phyloP scores from a whole-genome alignment of 768 basidiomycete genomes.

The Mycena rebaudengoi region DNA sequence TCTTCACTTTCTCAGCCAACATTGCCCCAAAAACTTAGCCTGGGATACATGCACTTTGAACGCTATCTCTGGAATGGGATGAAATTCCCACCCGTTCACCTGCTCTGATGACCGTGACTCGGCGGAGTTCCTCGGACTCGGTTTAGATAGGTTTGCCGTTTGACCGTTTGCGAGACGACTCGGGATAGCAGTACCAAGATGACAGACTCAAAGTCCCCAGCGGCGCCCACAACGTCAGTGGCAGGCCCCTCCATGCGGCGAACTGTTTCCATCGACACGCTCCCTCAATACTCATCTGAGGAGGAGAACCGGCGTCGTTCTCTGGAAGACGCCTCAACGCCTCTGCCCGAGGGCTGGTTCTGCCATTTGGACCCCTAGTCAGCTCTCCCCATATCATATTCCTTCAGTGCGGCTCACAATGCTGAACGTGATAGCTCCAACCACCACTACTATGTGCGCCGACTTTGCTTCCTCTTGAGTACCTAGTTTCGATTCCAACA shows the following conservation, averaged over 20 bases:
- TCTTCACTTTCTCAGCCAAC: no score
- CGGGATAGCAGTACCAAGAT: no score
- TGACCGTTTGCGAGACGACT: no score
- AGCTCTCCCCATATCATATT: not conserved
- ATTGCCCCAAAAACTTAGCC: no score
- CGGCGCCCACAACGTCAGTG: not conserved
- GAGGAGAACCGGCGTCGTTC: constrained; percentile 19
- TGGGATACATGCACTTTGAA: no score
- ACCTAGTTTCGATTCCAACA: no score
- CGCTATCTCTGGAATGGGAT: no score
- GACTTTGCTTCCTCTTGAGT: not conserved
- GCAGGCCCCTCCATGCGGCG: constrained; percentile 5
- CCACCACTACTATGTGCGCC: constrained; percentile 26
- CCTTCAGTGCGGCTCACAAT: not conserved
- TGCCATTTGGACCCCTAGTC: constrained; percentile 20
- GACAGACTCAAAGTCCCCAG: constrained; percentile 2
- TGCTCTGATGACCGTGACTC: no score
- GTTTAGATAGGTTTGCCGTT: no score
- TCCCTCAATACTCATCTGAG: constrained; percentile 16
- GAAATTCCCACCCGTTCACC: no score
- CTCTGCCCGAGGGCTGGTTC: constrained; percentile 24
- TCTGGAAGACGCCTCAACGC: constrained; percentile 22
- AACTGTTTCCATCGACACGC: constrained; percentile 21
- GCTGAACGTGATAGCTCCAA: constrained; percentile 10
- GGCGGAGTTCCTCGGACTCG: no score